phyloP scores from a whole-genome alignment of 129 eudicot genomes.

The Flaveria brownii region DNA sequence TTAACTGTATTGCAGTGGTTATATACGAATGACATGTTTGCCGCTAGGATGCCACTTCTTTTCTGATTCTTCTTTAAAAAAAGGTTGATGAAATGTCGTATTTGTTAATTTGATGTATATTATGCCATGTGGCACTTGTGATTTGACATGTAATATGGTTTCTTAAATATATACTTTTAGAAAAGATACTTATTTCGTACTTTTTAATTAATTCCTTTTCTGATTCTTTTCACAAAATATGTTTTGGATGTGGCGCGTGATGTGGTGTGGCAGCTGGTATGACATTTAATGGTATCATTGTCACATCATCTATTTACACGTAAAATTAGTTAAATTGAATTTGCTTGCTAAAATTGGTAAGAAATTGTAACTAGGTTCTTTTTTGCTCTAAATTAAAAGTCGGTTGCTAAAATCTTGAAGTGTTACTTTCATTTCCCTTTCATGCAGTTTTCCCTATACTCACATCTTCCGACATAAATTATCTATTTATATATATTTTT shows the following conservation, averaged over 20 bases:
- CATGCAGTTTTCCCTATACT: not conserved
- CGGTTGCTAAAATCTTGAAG: not conserved
- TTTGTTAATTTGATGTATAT: not conserved
- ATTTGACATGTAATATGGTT: not conserved
- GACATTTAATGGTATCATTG: not conserved
- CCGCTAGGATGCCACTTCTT: too few relatives aligned
- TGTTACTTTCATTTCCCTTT: not conserved
- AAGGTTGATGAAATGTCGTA: not conserved
- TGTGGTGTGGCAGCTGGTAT: not conserved
- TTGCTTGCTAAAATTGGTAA: not conserved
- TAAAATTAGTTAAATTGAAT: not conserved
- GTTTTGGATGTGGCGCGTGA: not conserved
- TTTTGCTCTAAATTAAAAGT: not conserved
- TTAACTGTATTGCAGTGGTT: not conserved
- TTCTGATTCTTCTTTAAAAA: not conserved
- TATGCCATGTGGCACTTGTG: too few relatives aligned
- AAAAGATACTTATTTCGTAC: not conserved
- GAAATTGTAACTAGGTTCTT: not conserved
- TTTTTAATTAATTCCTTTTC: too few relatives aligned
- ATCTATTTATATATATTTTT: not conserved
- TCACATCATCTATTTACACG: not conserved
- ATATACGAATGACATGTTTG: not conserved
- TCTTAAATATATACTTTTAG: too few relatives aligned
- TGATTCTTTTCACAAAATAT: not conserved
- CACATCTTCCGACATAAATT: not conserved